These are phyloP conservation scores for Peronospora destructor DNA, from an alignment of 352 stramenopile genomes.

Conservation along the genomic window DNA sequence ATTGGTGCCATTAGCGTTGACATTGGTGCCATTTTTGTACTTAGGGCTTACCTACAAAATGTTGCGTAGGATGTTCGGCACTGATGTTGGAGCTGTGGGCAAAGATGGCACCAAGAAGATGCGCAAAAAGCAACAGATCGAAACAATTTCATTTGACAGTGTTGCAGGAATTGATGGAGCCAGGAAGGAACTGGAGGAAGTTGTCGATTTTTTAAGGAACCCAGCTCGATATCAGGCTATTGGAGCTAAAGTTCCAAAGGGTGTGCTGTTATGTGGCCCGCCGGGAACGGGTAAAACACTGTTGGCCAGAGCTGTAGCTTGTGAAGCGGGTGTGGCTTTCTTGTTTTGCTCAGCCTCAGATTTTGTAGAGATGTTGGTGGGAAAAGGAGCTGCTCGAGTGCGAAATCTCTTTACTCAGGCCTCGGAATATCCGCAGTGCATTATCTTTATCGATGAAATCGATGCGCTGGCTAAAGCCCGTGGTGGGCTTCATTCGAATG, in stretches of 20 bases:
- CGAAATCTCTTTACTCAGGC: slow-evolving; percentile 92
- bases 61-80: slow-evolving; percentile 58
- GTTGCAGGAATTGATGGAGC: slow-evolving; percentile 91
- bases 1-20: no score
- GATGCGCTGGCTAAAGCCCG: slow-evolving; percentile 88
- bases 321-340: slow-evolving; percentile 91
- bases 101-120: slow-evolving; percentile 65
- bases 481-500: slow-evolving; percentile 86
- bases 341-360: slow-evolving; percentile 93
- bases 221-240: slow-evolving; percentile 89
- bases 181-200: slow-evolving; percentile 89
- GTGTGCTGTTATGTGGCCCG: slow-evolving; percentile 90
- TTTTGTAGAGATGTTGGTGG: slow-evolving; percentile 97
- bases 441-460: slow-evolving; percentile 98
- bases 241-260: slow-evolving; percentile 88
- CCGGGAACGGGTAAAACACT: slow-evolving; percentile 94
- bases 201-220: slow-evolving; percentile 93
- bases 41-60: slow-evolving; percentile 81
- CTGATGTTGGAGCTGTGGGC: slow-evolving; percentile 41
- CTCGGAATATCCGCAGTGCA: slow-evolving; percentile 91
- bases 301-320: slow-evolving; percentile 87
- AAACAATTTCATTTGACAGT: slow-evolving; percentile 86
- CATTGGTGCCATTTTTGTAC: slow-evolving; percentile 79
- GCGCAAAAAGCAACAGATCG: slow-evolving; percentile 24
- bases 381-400: slow-evolving; percentile 89